phyloP scores from a whole-genome alignment of 2,329 filamentous ascomycete genomes.

The Fusarium brevicatenulatum region DNA sequence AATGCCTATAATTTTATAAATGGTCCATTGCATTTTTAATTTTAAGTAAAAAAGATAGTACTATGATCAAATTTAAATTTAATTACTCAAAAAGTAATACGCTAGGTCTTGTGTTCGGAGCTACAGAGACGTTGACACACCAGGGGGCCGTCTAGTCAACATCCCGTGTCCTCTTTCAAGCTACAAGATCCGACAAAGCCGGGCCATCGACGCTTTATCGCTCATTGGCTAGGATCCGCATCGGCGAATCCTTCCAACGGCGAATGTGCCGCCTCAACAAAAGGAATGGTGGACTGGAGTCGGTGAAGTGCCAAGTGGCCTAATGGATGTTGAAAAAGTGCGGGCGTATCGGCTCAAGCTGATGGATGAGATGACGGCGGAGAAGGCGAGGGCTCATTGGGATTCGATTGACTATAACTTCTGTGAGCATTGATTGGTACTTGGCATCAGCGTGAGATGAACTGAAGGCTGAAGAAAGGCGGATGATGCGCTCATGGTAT shows the following conservation, averaged over 20 bases:
- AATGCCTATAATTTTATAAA: too few species aligned
- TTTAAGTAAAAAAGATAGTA: too few species aligned
- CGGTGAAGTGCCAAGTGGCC: rapidly evolving
- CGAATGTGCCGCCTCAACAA: background rate
- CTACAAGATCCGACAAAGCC: background rate
- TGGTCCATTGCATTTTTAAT: too few species aligned
- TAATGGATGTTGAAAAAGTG: background rate
- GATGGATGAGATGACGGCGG: background rate
- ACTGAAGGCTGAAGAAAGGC: background rate
- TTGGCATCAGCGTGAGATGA: background rate
- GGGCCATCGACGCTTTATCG: background rate
- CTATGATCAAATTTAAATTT: too few species aligned
- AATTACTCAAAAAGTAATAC: too few species aligned
- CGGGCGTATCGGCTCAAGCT: background rate
- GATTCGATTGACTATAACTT: background rate
- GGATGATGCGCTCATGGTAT: background rate
- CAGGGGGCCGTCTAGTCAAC: background rate
- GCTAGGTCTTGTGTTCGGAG: background rate
- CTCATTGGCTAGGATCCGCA: conserved; percentile 5
- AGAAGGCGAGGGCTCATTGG: background rate
- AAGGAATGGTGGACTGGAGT: background rate
- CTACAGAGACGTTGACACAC: background rate
- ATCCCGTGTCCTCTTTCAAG: background rate
- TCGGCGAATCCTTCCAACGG: background rate
- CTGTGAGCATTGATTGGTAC: background rate